These are phyloP conservation scores for Colletotrichum abscissum DNA, from an alignment of 2,329 filamentous ascomycete species.

Conservation along the genomic window DNA sequence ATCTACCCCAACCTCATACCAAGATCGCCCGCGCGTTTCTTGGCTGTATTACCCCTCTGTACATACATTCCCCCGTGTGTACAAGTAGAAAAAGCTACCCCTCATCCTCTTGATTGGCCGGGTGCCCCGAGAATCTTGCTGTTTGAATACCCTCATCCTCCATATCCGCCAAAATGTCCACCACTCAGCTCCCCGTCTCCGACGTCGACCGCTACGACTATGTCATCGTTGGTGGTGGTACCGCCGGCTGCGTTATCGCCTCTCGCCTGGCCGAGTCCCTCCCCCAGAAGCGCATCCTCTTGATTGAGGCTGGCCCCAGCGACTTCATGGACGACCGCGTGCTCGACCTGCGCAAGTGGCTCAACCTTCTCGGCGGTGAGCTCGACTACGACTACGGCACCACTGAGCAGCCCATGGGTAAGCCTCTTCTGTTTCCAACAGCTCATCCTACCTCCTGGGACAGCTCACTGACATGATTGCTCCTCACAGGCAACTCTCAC, in stretches of 20 bases:
- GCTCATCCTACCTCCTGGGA: neutral
- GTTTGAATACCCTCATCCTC: constrained; percentile 15
- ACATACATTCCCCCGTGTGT: constrained; percentile 7
- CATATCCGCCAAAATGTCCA: constrained; percentile 59
- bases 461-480: neutral
- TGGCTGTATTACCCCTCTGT: neutral
- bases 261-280: constrained; percentile 85
- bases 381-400: constrained; percentile 93
- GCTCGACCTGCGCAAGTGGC: constrained; percentile 87
- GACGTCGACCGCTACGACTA: constrained; percentile 82
- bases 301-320: constrained; percentile 90
- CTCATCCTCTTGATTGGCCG: constrained; percentile 13
- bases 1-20: constrained; percentile 22
- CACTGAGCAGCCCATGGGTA: constrained; percentile 85
- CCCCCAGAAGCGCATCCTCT: constrained; percentile 81
- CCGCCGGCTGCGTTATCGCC: constrained; percentile 86
- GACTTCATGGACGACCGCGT: constrained; percentile 91
- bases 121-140: constrained; percentile 6
- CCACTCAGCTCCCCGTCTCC: constrained; percentile 73
- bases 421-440: constrained; percentile 35
- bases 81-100: constrained; percentile 3
- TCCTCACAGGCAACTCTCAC: constrained; percentile 79
- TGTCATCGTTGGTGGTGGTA: constrained; percentile 86
- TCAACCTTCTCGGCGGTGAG: constrained; percentile 84
- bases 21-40: constrained; percentile 27